phyloP scores from a whole-genome alignment of 805 yeast species.

The Candida coleopterorum region DNA sequence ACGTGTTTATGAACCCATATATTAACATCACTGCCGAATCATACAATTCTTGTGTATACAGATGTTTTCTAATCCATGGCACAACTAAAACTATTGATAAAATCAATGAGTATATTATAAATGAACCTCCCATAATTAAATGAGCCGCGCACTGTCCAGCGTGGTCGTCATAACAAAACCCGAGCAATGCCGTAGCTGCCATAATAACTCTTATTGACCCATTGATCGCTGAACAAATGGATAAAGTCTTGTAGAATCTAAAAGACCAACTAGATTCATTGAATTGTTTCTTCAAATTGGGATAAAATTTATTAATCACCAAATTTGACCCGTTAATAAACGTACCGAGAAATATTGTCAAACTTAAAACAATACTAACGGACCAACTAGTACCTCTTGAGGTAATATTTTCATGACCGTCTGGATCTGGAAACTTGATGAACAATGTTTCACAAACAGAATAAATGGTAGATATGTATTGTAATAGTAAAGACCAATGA shows the following conservation, averaged over 20 bases:
- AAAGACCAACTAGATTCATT: conserved; percentile 32
- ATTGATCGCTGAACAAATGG: conserved; percentile 44
- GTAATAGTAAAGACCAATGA: conserved; percentile 43
- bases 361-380: conserved; percentile 42
- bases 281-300: conserved; percentile 25
- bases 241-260: conserved; percentile 37
- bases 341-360: conserved; percentile 51
- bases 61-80: conserved; percentile 66
- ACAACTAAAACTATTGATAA: conserved; percentile 61
- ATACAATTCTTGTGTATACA: conserved; percentile 69
- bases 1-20: conserved; percentile 94
- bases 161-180: conserved; percentile 78
- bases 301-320: conserved; percentile 29
- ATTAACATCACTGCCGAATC: conserved; percentile 75
- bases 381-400: conserved; percentile 69
- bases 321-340: conserved; percentile 49
- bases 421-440: conserved; percentile 57
- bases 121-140: conserved; percentile 93
- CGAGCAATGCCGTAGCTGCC: conserved; percentile 80
- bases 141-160: conserved; percentile 97
- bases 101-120: conserved; percentile 73
- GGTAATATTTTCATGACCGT: conserved; percentile 63
- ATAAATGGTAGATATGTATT: conserved; percentile 44
- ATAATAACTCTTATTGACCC: conserved; percentile 80
- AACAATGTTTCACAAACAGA: conserved; percentile 53